These are phyloP conservation scores for Penicillium steckii DNA, from an alignment of 495 filamentous ascomycete species.

Conservation along the genomic window DNA sequence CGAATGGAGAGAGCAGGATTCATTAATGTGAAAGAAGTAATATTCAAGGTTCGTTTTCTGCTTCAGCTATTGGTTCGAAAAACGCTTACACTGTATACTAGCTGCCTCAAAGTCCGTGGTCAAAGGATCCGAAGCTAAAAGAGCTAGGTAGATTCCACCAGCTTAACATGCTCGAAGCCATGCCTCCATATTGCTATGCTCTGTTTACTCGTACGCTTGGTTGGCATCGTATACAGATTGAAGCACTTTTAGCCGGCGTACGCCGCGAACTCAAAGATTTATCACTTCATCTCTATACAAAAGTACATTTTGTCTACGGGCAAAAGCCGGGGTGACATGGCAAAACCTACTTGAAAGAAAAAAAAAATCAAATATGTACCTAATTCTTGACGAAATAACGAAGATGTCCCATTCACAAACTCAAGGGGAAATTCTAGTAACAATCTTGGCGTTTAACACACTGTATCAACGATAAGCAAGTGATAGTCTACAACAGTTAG, in stretches of 20 bases:
- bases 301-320: conserved; percentile 37
- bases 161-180: conserved; percentile 46
- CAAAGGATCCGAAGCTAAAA: conserved; percentile 52
- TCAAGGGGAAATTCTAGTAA: no score
- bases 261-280: conserved; percentile 52
- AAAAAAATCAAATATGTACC: conserved; percentile 1
- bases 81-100: conserved; percentile 13
- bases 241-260: conserved; percentile 52
- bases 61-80: background rate
- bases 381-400: background rate
- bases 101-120: conserved; percentile 51
- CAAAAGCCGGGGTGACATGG: conserved; percentile 27
- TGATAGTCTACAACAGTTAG: no score
- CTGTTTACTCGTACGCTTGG: conserved; percentile 57
- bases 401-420: background rate
- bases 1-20: conserved; percentile 55
- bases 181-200: conserved; percentile 49
- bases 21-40: conserved; percentile 47
- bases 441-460: no score
- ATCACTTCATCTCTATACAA: conserved; percentile 45
- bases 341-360: background rate
- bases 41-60: conserved; percentile 32
- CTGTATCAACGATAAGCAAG: no score
- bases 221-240: conserved; percentile 50
- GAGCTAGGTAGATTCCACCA: conserved; percentile 47